phyloP scores from a whole-genome alignment of 495 filamentous ascomycete genomes.

The Aspergillus olivimuriae region DNA sequence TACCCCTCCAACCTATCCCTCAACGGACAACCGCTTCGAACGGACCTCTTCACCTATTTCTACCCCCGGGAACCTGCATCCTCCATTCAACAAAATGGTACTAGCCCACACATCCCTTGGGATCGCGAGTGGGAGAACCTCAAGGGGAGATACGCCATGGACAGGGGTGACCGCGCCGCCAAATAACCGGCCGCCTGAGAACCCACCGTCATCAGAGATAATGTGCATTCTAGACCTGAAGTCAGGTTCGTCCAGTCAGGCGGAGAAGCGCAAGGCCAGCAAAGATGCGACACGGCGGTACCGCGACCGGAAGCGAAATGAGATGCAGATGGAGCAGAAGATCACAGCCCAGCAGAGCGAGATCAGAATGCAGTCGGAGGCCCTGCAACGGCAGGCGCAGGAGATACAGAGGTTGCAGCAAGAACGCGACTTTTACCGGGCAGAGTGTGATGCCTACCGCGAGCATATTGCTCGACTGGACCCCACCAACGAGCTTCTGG shows the following conservation, averaged over 20 bases:
- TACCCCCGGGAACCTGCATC: constrained; percentile 18
- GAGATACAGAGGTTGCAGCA: constrained; percentile 50
- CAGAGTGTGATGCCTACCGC: constrained; percentile 61
- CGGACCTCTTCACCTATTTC: constrained; percentile 38
- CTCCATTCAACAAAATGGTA: constrained; percentile 26
- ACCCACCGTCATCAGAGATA: constrained; percentile 45
- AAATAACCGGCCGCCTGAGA: no score
- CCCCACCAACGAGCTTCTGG: constrained; percentile 30
- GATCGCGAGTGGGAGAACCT: constrained; percentile 20
- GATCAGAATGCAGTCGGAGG: constrained; percentile 52
- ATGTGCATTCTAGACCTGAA: constrained; percentile 63
- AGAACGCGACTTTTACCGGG: constrained; percentile 48
- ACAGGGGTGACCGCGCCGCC: constrained; percentile 17
- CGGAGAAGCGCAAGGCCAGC: constrained; percentile 89
- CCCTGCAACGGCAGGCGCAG: constrained; percentile 49
- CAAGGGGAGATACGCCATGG: constrained; percentile 24
- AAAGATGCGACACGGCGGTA: constrained; percentile 89
- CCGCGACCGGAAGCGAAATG: constrained; percentile 83
- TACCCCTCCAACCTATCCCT: constrained; percentile 50
- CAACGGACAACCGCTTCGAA: constrained; percentile 42
- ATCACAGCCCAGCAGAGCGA: constrained; percentile 48
- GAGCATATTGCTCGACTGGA: constrained; percentile 52
- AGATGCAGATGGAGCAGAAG: constrained; percentile 63
- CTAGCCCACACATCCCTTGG: constrained; percentile 18
- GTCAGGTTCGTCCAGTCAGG: constrained; percentile 75